Evolutionary conservation across 768 basidiomycete genomes (phyloP).

Genomic region (Chalciporus sphaerocephalus): DNA sequence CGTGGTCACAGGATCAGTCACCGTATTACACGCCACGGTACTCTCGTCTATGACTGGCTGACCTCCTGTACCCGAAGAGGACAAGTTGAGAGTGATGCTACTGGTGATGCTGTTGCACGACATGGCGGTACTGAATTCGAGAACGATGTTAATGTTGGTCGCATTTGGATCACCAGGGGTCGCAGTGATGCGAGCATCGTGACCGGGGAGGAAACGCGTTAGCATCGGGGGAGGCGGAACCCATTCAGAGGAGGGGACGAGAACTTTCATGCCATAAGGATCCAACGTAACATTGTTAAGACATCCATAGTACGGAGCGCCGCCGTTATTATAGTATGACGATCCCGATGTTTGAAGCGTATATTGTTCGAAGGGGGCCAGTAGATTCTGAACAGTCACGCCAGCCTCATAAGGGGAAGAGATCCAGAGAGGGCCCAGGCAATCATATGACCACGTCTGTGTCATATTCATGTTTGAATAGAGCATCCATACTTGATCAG

Average conservation of each 20-base stretch:
- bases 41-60: conserved; percentile 49
- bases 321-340: conserved; percentile 55
- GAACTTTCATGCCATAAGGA: conserved; percentile 75
- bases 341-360: conserved; percentile 60
- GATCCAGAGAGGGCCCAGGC: conserved; percentile 61
- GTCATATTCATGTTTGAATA: conserved; percentile 84
- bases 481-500: conserved; percentile 76
- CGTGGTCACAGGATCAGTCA: conserved; percentile 47
- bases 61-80: conserved; percentile 59
- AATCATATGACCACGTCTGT: conserved; percentile 58
- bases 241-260: conserved; percentile 71
- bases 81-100: conserved; percentile 63
- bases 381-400: conserved; percentile 64
- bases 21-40: conserved; percentile 41
- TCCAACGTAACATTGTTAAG: conserved; percentile 60
- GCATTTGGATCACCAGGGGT: conserved; percentile 41
- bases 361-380: conserved; percentile 82
- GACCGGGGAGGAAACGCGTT: conserved; percentile 80
- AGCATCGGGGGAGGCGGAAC: conserved; percentile 64
- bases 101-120: conserved; percentile 62
- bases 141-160: conserved; percentile 54
- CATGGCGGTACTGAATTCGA: conserved; percentile 82
- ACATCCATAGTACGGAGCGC: conserved; percentile 73
- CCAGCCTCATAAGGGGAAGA: conserved; percentile 69
- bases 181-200: conserved; percentile 69